These are phyloP conservation scores for Vaccinium corymbosum DNA, from an alignment of 148 eudicot genomes.

Conservation along the genomic window DNA sequence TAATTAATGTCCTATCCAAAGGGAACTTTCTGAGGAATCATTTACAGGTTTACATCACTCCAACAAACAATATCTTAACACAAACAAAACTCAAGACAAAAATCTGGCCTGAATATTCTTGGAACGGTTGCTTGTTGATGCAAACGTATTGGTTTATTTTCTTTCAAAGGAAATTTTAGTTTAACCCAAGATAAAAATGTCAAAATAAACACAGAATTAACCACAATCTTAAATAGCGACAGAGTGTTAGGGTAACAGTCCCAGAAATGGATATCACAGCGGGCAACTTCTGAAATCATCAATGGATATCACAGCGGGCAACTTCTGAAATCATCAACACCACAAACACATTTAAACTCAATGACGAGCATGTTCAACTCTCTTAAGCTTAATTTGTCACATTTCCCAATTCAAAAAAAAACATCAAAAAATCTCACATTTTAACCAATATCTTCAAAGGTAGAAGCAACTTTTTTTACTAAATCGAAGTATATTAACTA, in stretches of 20 bases:
- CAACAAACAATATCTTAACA: background rate
- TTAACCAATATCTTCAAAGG: background rate
- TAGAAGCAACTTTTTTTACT: background rate
- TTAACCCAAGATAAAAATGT: background rate
- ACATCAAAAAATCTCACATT: background rate
- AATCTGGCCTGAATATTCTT: background rate
- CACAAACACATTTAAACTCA: background rate
- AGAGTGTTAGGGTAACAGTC: background rate
- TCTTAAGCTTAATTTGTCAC: background rate
- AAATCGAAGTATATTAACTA: background rate
- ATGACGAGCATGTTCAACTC: background rate
- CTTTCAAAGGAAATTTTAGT: background rate
- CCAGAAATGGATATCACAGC: background rate
- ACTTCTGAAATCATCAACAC: background rate
- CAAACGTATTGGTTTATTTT: background rate
- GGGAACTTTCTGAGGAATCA: background rate
- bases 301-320: background rate
- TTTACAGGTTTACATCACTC: slow-evolving; percentile 3
- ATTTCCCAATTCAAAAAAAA: no score
- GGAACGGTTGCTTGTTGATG: background rate
- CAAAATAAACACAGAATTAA: background rate
- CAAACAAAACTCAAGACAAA: background rate
- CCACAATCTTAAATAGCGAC: background rate
- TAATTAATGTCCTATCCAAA: background rate
- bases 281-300: background rate